These are phyloP conservation scores for Tricholoma bakamatsutake DNA, from an alignment of 768 basidiomycete species.

Conservation along the genomic window DNA sequence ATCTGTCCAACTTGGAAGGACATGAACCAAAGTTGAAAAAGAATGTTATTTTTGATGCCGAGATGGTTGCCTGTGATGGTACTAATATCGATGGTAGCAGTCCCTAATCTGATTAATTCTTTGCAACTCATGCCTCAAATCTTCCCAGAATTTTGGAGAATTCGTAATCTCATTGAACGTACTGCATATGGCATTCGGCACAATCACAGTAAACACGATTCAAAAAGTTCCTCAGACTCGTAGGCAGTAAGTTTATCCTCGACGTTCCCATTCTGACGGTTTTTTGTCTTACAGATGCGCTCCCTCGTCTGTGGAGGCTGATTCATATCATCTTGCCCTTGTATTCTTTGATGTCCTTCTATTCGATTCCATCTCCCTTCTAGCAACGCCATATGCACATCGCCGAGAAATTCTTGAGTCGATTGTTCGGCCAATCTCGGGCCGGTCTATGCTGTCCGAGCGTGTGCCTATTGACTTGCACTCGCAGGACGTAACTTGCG, in stretches of 20 bases:
- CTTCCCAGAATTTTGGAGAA: conserved; percentile 69
- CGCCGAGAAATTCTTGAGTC: conserved; percentile 61
- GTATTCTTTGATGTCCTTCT: conserved; percentile 84
- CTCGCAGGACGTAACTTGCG: background rate
- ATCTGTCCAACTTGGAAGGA: conserved; percentile 22
- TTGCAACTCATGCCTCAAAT: background rate
- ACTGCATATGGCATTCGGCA: conserved; percentile 53
- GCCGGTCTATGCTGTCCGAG: conserved; percentile 60
- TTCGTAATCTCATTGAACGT: conserved; percentile 50
- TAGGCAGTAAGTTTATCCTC: background rate
- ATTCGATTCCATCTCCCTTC: conserved; percentile 55
- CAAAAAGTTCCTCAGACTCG: background rate
- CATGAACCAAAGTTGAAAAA: conserved; percentile 21
- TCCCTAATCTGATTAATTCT: background rate
- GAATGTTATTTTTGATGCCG: conserved; percentile 66
- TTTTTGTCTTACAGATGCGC: conserved; percentile 15
- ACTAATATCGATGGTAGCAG: conserved; percentile 62
- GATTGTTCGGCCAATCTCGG: conserved; percentile 45
- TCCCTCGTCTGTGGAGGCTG: conserved; percentile 26
- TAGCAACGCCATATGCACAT: conserved; percentile 48
- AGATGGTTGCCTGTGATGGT: conserved; percentile 83
- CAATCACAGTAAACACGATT: conserved; percentile 12
- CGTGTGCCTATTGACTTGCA: conserved; percentile 42
- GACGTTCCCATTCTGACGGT: background rate
- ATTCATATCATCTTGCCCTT: conserved; percentile 59